Evolutionary conservation across 2,329 filamentous ascomycete species (phyloP).

Genomic region (Botrytis hyacinthi): DNA sequence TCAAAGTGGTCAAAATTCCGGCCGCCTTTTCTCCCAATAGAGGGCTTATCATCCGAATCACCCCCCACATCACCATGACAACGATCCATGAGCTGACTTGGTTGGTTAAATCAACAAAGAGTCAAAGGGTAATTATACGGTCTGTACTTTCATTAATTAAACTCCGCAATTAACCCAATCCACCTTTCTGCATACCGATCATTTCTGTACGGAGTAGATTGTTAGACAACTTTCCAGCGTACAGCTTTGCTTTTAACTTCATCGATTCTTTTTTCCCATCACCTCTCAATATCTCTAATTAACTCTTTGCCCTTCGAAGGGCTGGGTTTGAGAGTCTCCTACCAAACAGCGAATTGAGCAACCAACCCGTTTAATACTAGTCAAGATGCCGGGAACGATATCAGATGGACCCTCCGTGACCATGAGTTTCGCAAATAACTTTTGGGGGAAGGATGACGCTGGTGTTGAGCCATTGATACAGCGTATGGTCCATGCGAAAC

Average conservation of each 20-base stretch:
- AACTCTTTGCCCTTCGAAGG: conserved; percentile 16
- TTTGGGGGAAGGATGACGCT: conserved; percentile 99
- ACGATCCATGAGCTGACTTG: not conserved
- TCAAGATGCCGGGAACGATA: conserved; percentile 37
- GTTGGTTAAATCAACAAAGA: conserved; percentile 14
- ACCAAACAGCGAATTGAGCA: not conserved
- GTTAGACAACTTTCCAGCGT: conserved; percentile 1
- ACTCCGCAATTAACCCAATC: conserved; percentile 20
- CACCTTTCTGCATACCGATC: conserved; percentile 19
- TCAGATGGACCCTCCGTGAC: conserved; percentile 40
- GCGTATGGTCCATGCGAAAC: conserved; percentile 92
- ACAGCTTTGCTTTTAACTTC: not conserved
- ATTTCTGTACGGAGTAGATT: not conserved
- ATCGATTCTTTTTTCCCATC: conserved; percentile 6
- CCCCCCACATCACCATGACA: conserved; percentile 9
- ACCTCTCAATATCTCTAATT: not conserved
- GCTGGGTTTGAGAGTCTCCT: not conserved
- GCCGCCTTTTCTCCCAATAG: not conserved
- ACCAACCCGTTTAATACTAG: conserved; percentile 11
- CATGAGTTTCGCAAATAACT: conserved; percentile 82
- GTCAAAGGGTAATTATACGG: not conserved
- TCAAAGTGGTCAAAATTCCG: not conserved
- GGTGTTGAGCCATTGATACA: conserved; percentile 88
- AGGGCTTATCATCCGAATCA: not conserved
- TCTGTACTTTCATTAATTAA: not conserved